These are phyloP conservation scores for Aureoboletus auriporus DNA, from an alignment of 768 basidiomycete genomes.

Conservation along the genomic window DNA sequence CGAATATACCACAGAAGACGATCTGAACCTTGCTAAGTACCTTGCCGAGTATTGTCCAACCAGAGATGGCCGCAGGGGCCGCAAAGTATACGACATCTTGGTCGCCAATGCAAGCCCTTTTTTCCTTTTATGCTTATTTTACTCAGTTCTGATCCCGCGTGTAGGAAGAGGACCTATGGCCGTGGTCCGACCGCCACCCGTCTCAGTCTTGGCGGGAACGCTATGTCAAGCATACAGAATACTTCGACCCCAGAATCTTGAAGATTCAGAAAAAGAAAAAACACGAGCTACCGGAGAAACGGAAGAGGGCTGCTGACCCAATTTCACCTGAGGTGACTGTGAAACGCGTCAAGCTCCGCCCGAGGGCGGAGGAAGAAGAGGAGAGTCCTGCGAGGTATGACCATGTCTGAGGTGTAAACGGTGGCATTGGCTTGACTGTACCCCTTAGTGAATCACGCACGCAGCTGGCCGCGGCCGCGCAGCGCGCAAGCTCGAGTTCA, in stretches of 20 bases:
- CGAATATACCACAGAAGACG: conserved; percentile 38
- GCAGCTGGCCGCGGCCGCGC: neutral
- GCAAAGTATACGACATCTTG: conserved; percentile 39
- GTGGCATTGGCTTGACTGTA: neutral
- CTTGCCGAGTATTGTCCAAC: conserved; percentile 47
- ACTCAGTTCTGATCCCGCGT: neutral
- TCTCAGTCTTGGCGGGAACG: conserved; percentile 64
- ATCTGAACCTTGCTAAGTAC: conserved; percentile 40
- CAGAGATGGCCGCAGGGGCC: conserved; percentile 41
- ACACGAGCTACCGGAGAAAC: neutral
- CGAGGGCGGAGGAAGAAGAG: neutral
- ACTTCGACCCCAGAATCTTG: conserved; percentile 42
- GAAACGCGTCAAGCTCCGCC: conserved; percentile 9
- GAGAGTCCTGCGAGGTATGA: neutral
- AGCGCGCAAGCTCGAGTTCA: neutral
- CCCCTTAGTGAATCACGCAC: conserved; percentile 2
- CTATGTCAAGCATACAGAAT: conserved; percentile 43
- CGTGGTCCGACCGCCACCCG: conserved; percentile 49
- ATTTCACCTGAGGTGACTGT: neutral
- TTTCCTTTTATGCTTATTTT: neutral
- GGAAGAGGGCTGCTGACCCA: conserved; percentile 3
- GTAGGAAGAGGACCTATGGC: conserved; percentile 43
- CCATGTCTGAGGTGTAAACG: neutral
- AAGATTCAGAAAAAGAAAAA: conserved; percentile 35
- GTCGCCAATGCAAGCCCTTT: conserved; percentile 41